Percentiles rank a stretch among this genome's conserved stretches.
Conservation (phyloP, 768 basidiomycete species). For the Pulveroboletus sp. region DNA sequence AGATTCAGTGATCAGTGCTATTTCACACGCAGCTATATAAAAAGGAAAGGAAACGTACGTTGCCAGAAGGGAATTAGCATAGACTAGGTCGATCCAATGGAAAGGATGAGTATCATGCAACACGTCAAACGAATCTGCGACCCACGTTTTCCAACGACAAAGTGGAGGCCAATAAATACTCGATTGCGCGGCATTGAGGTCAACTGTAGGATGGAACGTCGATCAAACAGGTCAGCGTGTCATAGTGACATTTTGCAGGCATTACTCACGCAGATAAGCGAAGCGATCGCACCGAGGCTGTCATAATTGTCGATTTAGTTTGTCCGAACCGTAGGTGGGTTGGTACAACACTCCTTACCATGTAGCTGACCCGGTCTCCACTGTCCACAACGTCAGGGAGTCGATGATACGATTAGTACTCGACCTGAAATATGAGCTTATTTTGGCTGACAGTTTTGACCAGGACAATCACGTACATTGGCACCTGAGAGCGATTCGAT, state of each 20-base stretch:
- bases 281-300: conserved; percentile 10
- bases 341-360: conserved; percentile 5
- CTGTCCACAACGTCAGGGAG: conserved; percentile 16
- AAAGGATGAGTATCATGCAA: neutral
- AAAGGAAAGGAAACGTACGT: conserved; percentile 13
- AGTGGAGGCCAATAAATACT: conserved; percentile 22
- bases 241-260: neutral
- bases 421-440: neutral
- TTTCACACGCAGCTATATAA: neutral
- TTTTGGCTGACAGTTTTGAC: neutral
- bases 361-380: conserved; percentile 21
- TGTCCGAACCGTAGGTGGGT: neutral
- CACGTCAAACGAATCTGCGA: neutral
- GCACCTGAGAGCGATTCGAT: conserved; percentile 33
- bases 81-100: conserved; percentile 2
- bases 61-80: conserved; percentile 24
- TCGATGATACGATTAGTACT: conserved; percentile 24
- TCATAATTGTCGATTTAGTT: neutral
- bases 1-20: neutral
- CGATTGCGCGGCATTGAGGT: conserved; percentile 18
- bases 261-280: conserved; percentile 18
- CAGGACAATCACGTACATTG: conserved; percentile 27
- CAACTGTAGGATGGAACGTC: conserved; percentile 10
- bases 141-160: conserved; percentile 22
- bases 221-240: neutral